Conservation (phyloP, 2,329 filamentous ascomycete genomes). For the Fonsecaea erecta region DNA sequence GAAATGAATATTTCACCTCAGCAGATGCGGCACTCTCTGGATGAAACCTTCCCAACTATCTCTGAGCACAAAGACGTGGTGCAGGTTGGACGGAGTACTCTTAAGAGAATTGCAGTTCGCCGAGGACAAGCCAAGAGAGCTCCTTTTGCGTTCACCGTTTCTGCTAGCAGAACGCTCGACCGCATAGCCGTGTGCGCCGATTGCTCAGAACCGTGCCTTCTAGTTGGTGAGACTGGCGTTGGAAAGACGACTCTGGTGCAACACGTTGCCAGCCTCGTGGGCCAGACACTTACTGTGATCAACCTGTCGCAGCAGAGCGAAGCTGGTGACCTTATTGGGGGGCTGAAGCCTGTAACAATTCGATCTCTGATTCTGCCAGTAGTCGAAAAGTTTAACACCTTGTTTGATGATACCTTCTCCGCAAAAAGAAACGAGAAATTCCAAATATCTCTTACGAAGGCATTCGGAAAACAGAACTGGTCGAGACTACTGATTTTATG, state of each 20-base stretch:
- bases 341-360: conserved; percentile 94
- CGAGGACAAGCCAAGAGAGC: conserved; percentile 44
- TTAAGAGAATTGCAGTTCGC: conserved; percentile 54
- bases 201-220: conserved; percentile 82
- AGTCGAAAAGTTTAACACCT: conserved; percentile 89
- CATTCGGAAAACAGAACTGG: conserved; percentile 83
- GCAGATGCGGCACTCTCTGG: conserved; percentile 75
- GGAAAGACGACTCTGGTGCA: conserved; percentile 97
- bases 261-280: conserved; percentile 81
- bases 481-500: conserved; percentile 81
- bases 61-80: conserved; percentile 66
- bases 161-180: conserved; percentile 83
- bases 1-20: conserved; percentile 86
- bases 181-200: conserved; percentile 83
- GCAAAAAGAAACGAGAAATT: conserved; percentile 86
- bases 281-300: conserved; percentile 86
- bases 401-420: conserved; percentile 88
- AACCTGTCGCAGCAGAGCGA: conserved; percentile 99
- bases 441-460: conserved; percentile 77
- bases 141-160: conserved; percentile 83
- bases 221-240: conserved; percentile 98
- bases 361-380: conserved; percentile 85
- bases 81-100: conserved; percentile 67
- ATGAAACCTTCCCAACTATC: conserved; percentile 70
- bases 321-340: conserved; percentile 90